These are phyloP conservation scores for Quercus engelmannii DNA, from an alignment of 306 rosid species.

Conservation along the genomic window DNA sequence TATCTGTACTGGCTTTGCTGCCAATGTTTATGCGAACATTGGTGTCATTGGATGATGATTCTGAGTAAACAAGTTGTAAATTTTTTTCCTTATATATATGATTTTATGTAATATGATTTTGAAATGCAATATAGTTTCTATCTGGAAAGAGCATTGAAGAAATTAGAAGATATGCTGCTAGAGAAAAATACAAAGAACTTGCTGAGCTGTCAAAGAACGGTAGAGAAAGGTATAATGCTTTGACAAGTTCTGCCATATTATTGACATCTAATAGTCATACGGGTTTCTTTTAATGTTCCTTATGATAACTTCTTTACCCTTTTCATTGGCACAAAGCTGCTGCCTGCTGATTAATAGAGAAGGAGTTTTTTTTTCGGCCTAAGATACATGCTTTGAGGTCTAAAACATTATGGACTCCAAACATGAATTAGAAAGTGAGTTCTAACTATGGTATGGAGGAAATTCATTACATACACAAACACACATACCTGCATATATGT, in stretches of 20 bases:
- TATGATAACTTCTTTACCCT: background rate
- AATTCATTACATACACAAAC: background rate
- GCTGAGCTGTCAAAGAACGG: background rate
- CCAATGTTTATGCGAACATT: background rate
- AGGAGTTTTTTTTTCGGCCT: background rate
- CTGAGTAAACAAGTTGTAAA: background rate
- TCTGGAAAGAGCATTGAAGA: constrained; percentile 11
- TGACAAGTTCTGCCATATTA: background rate
- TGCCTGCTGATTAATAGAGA: background rate
- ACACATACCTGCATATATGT: too few relatives aligned
- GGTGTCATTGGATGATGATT: background rate
- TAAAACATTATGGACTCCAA: background rate
- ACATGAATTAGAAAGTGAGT: background rate
- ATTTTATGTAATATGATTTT: background rate
- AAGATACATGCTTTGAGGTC: background rate
- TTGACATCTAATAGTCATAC: background rate
- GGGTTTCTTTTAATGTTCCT: background rate
- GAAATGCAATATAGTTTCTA: constrained; percentile 1
- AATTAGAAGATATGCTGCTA: constrained; percentile 1
- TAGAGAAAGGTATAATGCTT: constrained; percentile 1
- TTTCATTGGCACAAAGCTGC: background rate
- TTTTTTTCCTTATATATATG: background rate
- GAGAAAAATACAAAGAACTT: background rate
- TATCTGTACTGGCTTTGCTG: background rate
- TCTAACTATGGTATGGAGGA: background rate